Evolutionary conservation across 805 yeast genomes (phyloP).

Genomic region (Lipomyces kockii): DNA sequence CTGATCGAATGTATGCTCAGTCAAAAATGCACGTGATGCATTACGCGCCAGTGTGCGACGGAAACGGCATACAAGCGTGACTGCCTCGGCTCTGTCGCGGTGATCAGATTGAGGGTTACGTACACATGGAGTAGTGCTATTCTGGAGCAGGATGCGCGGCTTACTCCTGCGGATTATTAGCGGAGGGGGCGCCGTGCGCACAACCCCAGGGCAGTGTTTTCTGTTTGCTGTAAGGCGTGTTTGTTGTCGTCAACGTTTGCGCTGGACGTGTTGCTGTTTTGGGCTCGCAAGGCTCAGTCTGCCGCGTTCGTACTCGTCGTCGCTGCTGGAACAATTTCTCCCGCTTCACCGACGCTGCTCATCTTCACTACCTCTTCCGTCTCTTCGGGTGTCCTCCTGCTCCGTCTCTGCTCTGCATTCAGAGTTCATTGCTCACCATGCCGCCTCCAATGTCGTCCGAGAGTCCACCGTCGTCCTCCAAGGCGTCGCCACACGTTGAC

Average conservation of each 20-base stretch:
- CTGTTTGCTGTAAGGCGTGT: not conserved
- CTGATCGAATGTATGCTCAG: too few relatives aligned
- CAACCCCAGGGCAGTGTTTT: not conserved
- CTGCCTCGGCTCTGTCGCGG: not conserved
- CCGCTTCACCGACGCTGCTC: not conserved
- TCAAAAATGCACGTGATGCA: not conserved
- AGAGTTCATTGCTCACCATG: not conserved
- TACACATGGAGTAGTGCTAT: not conserved
- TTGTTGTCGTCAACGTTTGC: slow-evolving; percentile 6
- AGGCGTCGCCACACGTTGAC: not conserved
- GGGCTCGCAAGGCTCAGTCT: not conserved
- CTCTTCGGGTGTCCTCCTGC: not conserved
- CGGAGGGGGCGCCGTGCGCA: too few relatives aligned
- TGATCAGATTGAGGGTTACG: not conserved
- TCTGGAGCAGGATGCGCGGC: not conserved
- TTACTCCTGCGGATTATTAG: not conserved
- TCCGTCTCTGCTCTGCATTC: not conserved
- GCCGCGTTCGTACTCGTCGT: not conserved
- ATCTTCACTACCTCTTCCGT: not conserved
- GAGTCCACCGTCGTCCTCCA: not conserved
- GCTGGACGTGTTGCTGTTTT: slow-evolving; percentile 13
- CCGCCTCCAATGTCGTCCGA: slow-evolving; percentile 4
- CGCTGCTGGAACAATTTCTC: not conserved
- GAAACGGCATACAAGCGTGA: not conserved
- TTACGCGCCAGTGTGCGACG: not conserved